Conservation (phyloP, 2,329 filamentous ascomycete species). For the Hymenoscyphus scutula region DNA sequence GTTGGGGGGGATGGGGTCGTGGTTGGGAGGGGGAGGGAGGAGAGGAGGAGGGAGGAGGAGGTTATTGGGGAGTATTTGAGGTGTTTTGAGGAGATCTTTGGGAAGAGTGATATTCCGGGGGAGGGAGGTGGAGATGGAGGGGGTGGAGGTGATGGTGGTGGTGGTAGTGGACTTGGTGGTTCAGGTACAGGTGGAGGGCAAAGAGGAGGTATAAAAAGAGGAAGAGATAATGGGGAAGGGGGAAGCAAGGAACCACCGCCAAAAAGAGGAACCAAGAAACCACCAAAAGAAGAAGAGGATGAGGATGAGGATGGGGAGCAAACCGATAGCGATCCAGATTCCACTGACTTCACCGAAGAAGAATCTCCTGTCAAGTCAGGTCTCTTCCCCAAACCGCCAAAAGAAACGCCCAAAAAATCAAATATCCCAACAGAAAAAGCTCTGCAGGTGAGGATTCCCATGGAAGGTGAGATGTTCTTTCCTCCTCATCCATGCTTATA, state of each 20-base stretch:
- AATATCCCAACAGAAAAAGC: too few relatives aligned
- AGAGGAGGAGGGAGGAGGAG: neutral
- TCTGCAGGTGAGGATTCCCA: too few relatives aligned
- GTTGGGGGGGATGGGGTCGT: constrained; percentile 6
- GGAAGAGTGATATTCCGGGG: neutral
- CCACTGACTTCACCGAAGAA: too few relatives aligned
- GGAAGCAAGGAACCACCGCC: too few relatives aligned
- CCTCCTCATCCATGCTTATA: too few relatives aligned
- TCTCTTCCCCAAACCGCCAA: too few relatives aligned
- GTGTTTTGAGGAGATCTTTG: neutral
- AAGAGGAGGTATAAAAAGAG: neutral
- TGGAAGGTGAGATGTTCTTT: too few relatives aligned
- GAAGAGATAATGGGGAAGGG: neutral
- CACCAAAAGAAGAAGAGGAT: neutral
- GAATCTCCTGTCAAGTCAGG: too few relatives aligned
- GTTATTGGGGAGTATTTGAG: neutral
- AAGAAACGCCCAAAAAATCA: too few relatives aligned
- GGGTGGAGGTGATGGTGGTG: neutral
- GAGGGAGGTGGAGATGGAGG: neutral
- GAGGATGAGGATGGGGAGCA: neutral
- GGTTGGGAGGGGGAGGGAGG: constrained; percentile 10
- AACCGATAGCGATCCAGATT: too few relatives aligned
- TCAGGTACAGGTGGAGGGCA: neutral
- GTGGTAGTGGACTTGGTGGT: too few relatives aligned
- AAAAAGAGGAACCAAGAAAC: neutral